Base-by-base conservation (phyloP, 306 rosid genomes). In the Alnus glutinosa region DNA sequence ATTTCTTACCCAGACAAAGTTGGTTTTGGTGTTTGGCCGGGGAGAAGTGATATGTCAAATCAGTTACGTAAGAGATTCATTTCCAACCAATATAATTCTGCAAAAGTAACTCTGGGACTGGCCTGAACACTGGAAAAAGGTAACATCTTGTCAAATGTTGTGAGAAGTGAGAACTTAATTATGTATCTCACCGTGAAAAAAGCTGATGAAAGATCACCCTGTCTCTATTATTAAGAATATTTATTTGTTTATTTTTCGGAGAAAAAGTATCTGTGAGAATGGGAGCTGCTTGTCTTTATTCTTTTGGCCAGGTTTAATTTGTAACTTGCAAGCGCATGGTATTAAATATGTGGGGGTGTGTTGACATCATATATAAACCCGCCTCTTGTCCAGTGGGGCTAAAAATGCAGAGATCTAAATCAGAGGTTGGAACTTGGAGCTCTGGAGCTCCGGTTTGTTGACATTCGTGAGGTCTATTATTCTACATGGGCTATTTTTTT, bases 361-460 rank as follows among this genome's bases (percentile, higher is more conserved):
- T 77, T 75, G 85, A 82, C 68, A 61, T 55, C 77, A 77, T 63
- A 75, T 42, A 42, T 42, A 42, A 67, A 58, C 18, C 59, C 47
- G 80, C 75, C 28, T 76, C 79, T 74, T 82, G 87, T 76, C 87
- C 70, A 75, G 73, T 67, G 73, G 80, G 62, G 73, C 81, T 36
- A 67, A 34, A 67, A 32, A 50, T 50, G 83, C 83, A 78, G 77
- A 23, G 28, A 23, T 76, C 73, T 75, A 58, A 58, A 64, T 78
- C 85, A 78, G 79, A 66, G 89, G 83, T 91, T 88, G 90, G 92
- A 89, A 91, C 93, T 91, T 89, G 96, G 51, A 89, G 85, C 89
- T 81, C 81, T 50, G 44, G 55, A 48, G 76, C 61, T 75, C 44
- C 46, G 23, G 46, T 79, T 86, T 80, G 74, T 86, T 77, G 85